These are phyloP conservation scores for Ophiostoma fasciatum DNA, from an alignment of 2,329 filamentous ascomycete genomes.

Conservation along the genomic window DNA sequence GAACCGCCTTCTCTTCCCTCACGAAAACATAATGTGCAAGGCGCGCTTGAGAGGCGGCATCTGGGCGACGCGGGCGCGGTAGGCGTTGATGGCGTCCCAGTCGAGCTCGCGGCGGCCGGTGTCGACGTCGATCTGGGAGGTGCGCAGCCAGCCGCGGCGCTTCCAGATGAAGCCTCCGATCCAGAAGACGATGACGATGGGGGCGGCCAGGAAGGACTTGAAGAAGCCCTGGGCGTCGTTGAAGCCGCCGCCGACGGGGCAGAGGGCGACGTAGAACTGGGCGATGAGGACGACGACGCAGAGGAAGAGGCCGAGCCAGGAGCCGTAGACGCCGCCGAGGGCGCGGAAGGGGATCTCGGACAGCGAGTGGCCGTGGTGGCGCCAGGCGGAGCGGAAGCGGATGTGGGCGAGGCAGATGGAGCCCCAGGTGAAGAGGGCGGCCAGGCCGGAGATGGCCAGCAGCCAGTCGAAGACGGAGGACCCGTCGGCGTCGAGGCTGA, in stretches of 20 bases:
- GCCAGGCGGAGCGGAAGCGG: constrained; percentile 52
- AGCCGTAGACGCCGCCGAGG: constrained; percentile 45
- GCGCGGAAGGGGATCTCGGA: constrained; percentile 54
- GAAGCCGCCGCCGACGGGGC: constrained; percentile 15
- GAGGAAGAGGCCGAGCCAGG: constrained; percentile 45
- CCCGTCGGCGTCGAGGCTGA: constrained; percentile 29
- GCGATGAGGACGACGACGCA: constrained; percentile 41
- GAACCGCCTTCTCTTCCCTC: too few species aligned
- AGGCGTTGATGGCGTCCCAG: constrained; percentile 29
- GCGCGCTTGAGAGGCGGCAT: constrained; percentile 10
- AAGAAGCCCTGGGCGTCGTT: constrained; percentile 34
- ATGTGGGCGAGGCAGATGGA: constrained; percentile 56
- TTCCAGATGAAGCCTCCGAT: constrained; percentile 48
- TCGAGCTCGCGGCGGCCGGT: constrained; percentile 46
- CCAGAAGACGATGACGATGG: constrained; percentile 40
- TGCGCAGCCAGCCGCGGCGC: constrained; percentile 39
- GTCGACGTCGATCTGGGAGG: constrained; percentile 51
- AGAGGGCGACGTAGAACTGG: constrained; percentile 33
- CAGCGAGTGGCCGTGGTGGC: constrained; percentile 41
- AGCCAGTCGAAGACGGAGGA: constrained; percentile 49
- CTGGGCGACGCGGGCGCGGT: constrained; percentile 7
- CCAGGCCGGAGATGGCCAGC: constrained; percentile 47
- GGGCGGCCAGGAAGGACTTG: constrained; percentile 36
- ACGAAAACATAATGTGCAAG: constrained; percentile 5
- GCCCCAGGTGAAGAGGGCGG: constrained; percentile 53